Base-by-base conservation (phyloP, 176 grass and related monocot species). In the Avena atlantica region DNA sequence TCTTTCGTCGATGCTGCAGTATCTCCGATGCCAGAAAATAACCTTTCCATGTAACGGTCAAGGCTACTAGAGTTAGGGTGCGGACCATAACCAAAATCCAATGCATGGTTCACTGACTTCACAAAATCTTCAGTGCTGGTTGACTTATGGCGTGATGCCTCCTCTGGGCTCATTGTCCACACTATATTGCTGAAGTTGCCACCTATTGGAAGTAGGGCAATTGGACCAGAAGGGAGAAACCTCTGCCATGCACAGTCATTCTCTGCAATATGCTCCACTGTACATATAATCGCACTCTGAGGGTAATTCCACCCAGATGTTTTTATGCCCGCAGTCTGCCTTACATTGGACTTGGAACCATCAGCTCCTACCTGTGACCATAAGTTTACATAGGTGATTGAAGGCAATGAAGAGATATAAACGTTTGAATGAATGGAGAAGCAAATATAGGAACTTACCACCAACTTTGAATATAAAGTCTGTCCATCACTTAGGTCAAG, bases 101-200 rank as follows among this genome's bases (percentile, higher is more conserved):
- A 74, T 36, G 94, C 94, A 50, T 83, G 83, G 85, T 98, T 98
- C 76, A 96, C 90, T 15, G 92, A 86, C 50, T 87, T 91, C 79
- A 98, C 14, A 84, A 98, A 98, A 52, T 96, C 89, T 88, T 96
- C 89, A 31, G 82, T 12, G 72, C 82, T 93, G 89, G 96, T 96
- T 51, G 80, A 89, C 76, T 94, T 95, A 60, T 94, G 97, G 51
- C 42, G 85, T 0, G 34, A 74, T 73, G 97, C 84, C 44, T 94
- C 92, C 65, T 93, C 90, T 40, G 94, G 88, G 73, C 83, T 88
- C 97, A 98, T 98, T 92, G 97, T 98, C 97, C 97, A 98, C 37
- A 98, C 97, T 87, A 98, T 96, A 82, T 96, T 99, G 92, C 97
- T 99, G 76, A 92, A 99, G 34, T 85, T 94, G 53, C 90, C 72